Percentiles rank a stretch among this genome's conserved stretches.
phyloP scores from a whole-genome alignment of 441 rosid species.

The Populus hybrid region DNA sequence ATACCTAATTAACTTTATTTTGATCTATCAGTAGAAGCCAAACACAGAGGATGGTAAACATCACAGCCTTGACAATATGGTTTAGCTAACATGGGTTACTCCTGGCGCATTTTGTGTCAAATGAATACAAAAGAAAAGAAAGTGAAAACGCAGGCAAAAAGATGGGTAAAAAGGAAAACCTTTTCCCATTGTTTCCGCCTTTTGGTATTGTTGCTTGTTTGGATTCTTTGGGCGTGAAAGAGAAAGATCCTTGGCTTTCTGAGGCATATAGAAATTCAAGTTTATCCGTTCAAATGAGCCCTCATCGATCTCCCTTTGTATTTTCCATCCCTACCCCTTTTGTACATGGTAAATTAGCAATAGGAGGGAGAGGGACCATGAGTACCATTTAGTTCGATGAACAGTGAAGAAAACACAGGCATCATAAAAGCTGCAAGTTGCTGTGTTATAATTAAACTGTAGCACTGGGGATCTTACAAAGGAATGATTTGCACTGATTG shows the following conservation, averaged over 20 bases:
- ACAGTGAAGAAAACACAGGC: neutral
- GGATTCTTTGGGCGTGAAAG: constrained; percentile 42
- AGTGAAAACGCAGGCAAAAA: constrained; percentile 19
- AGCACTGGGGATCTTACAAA: neutral
- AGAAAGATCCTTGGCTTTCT: constrained; percentile 39
- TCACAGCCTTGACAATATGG: neutral
- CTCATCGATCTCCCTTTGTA: constrained; percentile 3
- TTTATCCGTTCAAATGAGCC: constrained; percentile 26
- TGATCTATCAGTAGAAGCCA: neutral
- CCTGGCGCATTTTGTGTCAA: neutral
- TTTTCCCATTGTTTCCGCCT: constrained; percentile 27
- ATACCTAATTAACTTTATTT: neutral
- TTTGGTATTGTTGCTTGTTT: constrained; percentile 27
- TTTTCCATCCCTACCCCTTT: neutral
- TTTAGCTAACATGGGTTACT: neutral
- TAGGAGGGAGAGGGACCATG: neutral
- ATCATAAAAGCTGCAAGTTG: neutral
- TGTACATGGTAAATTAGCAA: neutral
- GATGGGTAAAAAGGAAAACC: constrained; percentile 19
- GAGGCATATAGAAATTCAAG: constrained; percentile 25
- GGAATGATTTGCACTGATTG: neutral
- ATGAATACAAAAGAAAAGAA: neutral
- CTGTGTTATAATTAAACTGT: neutral
- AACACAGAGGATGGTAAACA: neutral
- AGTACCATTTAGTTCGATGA: neutral